Evolutionary conservation across 805 yeast genomes (phyloP), one percentile per base, ranked within the genome.

Genomic region (Kurtzmaniella fragi): DNA sequence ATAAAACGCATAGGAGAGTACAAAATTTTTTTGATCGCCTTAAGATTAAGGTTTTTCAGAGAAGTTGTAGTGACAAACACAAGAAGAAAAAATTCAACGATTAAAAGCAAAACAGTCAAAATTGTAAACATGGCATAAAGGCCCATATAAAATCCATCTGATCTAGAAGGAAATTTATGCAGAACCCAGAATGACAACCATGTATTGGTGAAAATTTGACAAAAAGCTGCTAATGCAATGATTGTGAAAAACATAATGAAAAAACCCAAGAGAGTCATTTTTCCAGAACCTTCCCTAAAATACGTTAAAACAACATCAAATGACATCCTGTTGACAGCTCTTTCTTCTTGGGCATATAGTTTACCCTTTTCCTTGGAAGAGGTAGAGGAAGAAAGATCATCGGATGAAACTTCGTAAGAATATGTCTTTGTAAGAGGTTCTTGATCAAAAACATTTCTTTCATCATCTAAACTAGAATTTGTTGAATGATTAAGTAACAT

Each of bases 121-220:
- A 81, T 51, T 0, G 82, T 65, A 47, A 81, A 67, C 73, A 82
- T 67, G 32, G 84, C 82, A 48, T 81, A 82, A 33, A 86, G 49
- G 1, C 93, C 95, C 57, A 83, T 83, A 63, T 87, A 86, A 49
- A 79, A 78, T 0, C 78, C 74, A 38, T 70, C 64, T 6, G 73
- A 40, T 39, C 64, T 62, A 17, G 57, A 55, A 4, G 57, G 44
- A 52, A 82, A 86, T 54, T 73, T 77, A 37, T 67, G 44, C 14
- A 68, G 71, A 4, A 82, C 70, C 96, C 96, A 88, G 59, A 82
- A 88, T 1, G 95, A 81, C 42, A 89, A 68, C 95, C 95, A 85
- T 14, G 82, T 79, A 54, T 80, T 82, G 32, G 83, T 72, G 52
- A 82, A 79, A 34, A 81, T 57, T 41, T 66, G 68, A 43, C 73